Base-by-base conservation (phyloP, 371 early-diverging fungal species). In the Circinella minor region DNA sequence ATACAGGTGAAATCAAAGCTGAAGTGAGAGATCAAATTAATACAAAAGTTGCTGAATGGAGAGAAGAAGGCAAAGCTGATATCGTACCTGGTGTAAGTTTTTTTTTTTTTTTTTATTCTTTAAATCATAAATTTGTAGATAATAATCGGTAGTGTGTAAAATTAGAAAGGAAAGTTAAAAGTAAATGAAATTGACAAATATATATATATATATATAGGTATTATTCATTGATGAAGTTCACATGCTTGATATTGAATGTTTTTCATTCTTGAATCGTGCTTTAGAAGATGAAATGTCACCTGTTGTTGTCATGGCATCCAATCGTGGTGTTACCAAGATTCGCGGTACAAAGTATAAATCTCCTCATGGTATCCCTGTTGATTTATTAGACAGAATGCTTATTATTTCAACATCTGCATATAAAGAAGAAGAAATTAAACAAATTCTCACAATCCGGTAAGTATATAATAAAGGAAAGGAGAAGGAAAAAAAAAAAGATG, bases 171-270 rank as follows among this genome's bases (percentile, higher is more conserved):
- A 0, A 39, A 43, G 43, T 1, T 1, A 43, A 43, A 11, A 3
- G 43, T 1, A 43, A 43, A 11, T 9, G 11, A 11, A 11, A 43
- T 1, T 43, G 43, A 9, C 6, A 9, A 11, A 43, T 43, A 11
- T 9, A 1, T 43, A 43, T 6, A 11, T 6, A 43, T 43, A 43
- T 59, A 67, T 27, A 27, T 77, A 89, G 89, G 91, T 98, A 10
- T 87, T 99, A 43, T 98, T 99, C 83, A 97, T 99, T 72, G 98
- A 99, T 75, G 99, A 99, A 83, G 97, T 98, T 38, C 98, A 99
- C 80, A 96, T 99, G 94, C 94, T 99, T 37, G 99, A 99, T 74
- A 96, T 98, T 71, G 99, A 99, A 81, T 98, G 99, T 81, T 99
- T 99, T 80, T 96, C 98, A 9, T 99, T 95, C 89, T 81, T 99